phyloP scores from a whole-genome alignment of 768 basidiomycete genomes.

The Nidularia sp. region DNA sequence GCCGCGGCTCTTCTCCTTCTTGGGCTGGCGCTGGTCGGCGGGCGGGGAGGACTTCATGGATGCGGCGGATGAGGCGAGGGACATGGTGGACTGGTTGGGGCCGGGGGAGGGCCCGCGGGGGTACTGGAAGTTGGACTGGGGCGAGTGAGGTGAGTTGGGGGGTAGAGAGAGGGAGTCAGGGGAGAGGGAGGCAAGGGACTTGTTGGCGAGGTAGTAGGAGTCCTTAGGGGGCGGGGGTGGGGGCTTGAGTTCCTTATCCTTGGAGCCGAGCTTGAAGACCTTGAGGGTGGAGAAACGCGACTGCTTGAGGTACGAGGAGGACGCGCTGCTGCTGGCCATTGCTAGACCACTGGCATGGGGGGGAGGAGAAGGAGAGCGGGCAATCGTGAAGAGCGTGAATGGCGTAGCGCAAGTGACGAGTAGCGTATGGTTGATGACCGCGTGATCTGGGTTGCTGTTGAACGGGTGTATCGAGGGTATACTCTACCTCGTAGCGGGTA shows the following conservation, averaged over 20 bases:
- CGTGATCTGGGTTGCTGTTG: neutral
- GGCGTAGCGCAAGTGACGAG: neutral
- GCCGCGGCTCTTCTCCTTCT: constrained; percentile 30
- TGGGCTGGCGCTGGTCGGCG: constrained; percentile 9
- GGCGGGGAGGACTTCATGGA: constrained; percentile 19
- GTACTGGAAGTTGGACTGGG: constrained; percentile 27
- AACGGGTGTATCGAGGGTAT: neutral
- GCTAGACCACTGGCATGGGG: neutral
- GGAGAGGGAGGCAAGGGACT: constrained; percentile 43
- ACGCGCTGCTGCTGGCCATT: constrained; percentile 23
- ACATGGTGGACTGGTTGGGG: constrained; percentile 28
- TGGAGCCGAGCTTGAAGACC: constrained; percentile 24
- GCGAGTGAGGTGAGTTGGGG: constrained; percentile 36
- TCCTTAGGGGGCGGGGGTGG: constrained; percentile 70
- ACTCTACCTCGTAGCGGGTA: too few relatives aligned
- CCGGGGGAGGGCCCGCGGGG: constrained; percentile 25
- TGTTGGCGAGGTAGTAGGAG: constrained; percentile 39
- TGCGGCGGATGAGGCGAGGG: constrained; percentile 29
- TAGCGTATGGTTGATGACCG: neutral
- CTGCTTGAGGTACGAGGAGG: constrained; percentile 12
- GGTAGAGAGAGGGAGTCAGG: constrained; percentile 36
- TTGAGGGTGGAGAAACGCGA: constrained; percentile 29
- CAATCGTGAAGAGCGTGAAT: neutral
- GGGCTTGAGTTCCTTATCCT: constrained; percentile 27
- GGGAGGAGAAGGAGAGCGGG: neutral